Base-by-base conservation (phyloP, 192 early-diverging fungal species). In the Podila minutissima region DNA sequence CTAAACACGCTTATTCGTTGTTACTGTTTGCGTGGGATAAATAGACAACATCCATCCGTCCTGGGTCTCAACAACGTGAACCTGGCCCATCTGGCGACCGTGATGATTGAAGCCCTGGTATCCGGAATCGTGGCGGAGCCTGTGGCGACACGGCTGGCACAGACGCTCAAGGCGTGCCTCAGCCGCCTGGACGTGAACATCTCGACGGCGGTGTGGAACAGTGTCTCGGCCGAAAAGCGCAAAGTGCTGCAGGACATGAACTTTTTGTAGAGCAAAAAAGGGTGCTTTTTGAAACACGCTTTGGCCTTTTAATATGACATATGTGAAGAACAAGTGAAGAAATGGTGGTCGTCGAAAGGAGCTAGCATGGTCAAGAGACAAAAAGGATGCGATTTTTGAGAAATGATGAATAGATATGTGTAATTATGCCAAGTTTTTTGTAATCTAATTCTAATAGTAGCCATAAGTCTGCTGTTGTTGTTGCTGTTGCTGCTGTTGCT, bases 61-160 rank as follows among this genome's bases (percentile, higher is more conserved):
- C 66, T 93, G 3, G 91, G 91, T 32, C 69, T 83, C 49, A 87
- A 89, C 71, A 88, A 90, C 64, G 73, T 72, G n/a, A 91, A 92
- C 73, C 74, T 94, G 73, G 84, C 89, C 29, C 79, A 86, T 29
- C 69, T 94, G 67, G 86, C 88, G 9, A 87, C 79, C 46, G 86
- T 92, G 10, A 88, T 92, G 68, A 86, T 86, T n/a, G 86, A 92
- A 58, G 90, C 85, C 10, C 84, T 94, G 38, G 85, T 87, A 2
- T 67, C 89, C 0, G 73, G 66, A 26, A 74, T 90, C 3, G 65
- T 90, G 4, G 62, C 71, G 3, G 72, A 75, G 33, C 75, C 77
- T 0, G 48, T 76, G 10, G 62, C 70, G 31, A 66, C 60, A 26
- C 69, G 86, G 24, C 86, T 90, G 87, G 82, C 75, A 5, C 76